Conservation (phyloP, 495 filamentous ascomycete species). For the Cryomyces antarcticus region DNA sequence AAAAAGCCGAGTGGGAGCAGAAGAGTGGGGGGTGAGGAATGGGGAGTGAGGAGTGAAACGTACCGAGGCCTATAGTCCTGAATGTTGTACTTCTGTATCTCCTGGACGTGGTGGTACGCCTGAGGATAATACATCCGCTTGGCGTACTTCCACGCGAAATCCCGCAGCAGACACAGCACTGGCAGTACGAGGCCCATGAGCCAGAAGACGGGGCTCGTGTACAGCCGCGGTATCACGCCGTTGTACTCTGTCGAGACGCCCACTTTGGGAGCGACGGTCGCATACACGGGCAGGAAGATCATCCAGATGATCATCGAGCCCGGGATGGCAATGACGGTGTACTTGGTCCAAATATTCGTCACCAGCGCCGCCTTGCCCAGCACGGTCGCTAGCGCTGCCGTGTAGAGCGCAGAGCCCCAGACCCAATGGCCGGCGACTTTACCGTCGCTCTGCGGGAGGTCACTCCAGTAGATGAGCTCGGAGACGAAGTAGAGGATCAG, state of each 20-base stretch:
- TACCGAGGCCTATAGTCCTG: constrained; percentile 91
- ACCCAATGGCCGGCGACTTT: constrained; percentile 84
- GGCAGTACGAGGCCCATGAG: constrained; percentile 67
- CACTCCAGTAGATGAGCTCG: constrained; percentile 57
- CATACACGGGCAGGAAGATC: constrained; percentile 74
- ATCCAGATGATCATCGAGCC: constrained; percentile 87
- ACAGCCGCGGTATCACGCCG: constrained; percentile 63
- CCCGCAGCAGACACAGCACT: constrained; percentile 63
- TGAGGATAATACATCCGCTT: constrained; percentile 95
- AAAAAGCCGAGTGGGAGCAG: not conserved
- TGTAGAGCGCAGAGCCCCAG: constrained; percentile 87
- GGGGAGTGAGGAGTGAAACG: constrained; percentile 6
- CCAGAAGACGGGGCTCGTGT: constrained; percentile 73
- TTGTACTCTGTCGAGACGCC: constrained; percentile 69
- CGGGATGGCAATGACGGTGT: constrained; percentile 85
- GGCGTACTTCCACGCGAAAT: constrained; percentile 61
- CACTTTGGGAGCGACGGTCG: constrained; percentile 70
- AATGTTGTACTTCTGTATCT: constrained; percentile 99
- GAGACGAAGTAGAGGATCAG: constrained; percentile 74
- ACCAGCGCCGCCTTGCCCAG: constrained; percentile 89
- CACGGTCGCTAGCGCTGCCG: constrained; percentile 72
- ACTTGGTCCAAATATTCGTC: constrained; percentile 98
- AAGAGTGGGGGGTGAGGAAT: not conserved
- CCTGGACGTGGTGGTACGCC: constrained; percentile 95
- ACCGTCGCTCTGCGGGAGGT: constrained; percentile 56